Percentiles rank a stretch among this genome's conserved stretches.
These are phyloP conservation scores for Trichosporon ovoides DNA, from an alignment of 1,284 basidiomycete genomes.

Conservation along the genomic window DNA sequence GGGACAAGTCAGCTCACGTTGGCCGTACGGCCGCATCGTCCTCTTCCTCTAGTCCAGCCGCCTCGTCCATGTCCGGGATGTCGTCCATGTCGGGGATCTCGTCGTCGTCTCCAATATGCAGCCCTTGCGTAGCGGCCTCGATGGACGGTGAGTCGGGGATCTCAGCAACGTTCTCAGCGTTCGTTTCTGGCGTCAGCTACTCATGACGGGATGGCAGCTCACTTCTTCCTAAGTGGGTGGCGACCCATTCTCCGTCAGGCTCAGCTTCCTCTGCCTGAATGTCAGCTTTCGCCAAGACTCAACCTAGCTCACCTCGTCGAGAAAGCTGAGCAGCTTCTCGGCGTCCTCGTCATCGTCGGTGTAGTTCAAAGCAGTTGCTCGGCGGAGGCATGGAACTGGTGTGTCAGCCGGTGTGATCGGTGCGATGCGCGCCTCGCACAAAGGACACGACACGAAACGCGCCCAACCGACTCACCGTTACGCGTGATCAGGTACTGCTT, in stretches of 20 bases:
- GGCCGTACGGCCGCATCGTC: slow-evolving; percentile 57
- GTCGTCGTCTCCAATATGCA: slow-evolving; percentile 51
- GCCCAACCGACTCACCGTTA: slow-evolving; percentile 53
- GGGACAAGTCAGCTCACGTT: neutral
- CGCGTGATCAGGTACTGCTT: slow-evolving; percentile 95
- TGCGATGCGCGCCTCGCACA: neutral
- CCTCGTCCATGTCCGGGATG: slow-evolving; percentile 83
- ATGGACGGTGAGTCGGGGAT: slow-evolving; percentile 40
- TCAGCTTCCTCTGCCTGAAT: slow-evolving; percentile 44
- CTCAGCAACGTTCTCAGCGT: slow-evolving; percentile 39
- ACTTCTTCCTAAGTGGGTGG: slow-evolving; percentile 50
- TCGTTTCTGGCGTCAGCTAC: slow-evolving; percentile 20
- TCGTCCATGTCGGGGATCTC: slow-evolving; percentile 78
- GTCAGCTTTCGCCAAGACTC: neutral
- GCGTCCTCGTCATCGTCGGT: slow-evolving; percentile 92
- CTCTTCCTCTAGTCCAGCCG: slow-evolving; percentile 63
- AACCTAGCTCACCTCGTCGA: slow-evolving; percentile 43
- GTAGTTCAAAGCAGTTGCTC: slow-evolving; percentile 85
- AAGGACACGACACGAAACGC: neutral
- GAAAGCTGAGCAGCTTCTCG: slow-evolving; percentile 66
- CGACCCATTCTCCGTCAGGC: slow-evolving; percentile 51
- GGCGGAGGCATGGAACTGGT: slow-evolving; percentile 80
- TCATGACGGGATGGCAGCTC: too few species aligned
- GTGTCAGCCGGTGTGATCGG: neutral
- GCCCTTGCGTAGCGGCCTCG: slow-evolving; percentile 42